Percentiles rank a stretch among this genome's conserved stretches.
These are phyloP conservation scores for Camillea tinctor DNA, from an alignment of 2,329 filamentous ascomycete species.

Conservation along the genomic window DNA sequence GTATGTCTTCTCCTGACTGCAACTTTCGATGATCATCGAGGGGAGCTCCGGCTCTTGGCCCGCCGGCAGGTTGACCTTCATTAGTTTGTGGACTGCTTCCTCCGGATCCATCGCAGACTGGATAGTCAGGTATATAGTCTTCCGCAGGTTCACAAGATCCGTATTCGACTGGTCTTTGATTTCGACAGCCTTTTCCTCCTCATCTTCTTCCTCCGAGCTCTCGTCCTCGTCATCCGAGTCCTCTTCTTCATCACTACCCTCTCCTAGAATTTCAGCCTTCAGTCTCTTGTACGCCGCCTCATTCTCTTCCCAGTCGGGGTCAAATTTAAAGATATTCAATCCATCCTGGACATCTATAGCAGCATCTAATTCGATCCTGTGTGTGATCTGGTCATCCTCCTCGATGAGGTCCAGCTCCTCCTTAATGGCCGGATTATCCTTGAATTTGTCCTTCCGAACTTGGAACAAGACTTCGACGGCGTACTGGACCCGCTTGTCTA, in stretches of 20 bases:
- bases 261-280: slow-evolving; percentile 90
- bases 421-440: slow-evolving; percentile 85
- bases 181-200: slow-evolving; percentile 80
- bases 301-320: slow-evolving; percentile 84
- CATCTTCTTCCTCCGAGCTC: slow-evolving; percentile 69
- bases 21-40: slow-evolving; percentile 96
- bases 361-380: slow-evolving; percentile 78
- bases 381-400: slow-evolving; percentile 97
- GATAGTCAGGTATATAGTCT: slow-evolving; percentile 95
- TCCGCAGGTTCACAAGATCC: slow-evolving; percentile 86
- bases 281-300: slow-evolving; percentile 87
- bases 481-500: slow-evolving; percentile 98
- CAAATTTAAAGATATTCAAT: slow-evolving; percentile 94
- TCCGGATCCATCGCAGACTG: slow-evolving; percentile 96
- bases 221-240: slow-evolving; percentile 63
- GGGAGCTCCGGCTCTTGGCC: slow-evolving; percentile 88
- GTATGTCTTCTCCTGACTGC: slow-evolving; percentile 94
- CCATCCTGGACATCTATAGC: slow-evolving; percentile 81
- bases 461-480: slow-evolving; percentile 99
- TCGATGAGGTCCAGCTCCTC: slow-evolving; percentile 95
- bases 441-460: slow-evolving; percentile 93
- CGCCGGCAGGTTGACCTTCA: slow-evolving; percentile 84
- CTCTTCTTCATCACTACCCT: slow-evolving; percentile 82
- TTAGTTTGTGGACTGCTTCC: slow-evolving; percentile 95
- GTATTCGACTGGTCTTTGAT: slow-evolving; percentile 98